Evolutionary conservation across 306 rosid genomes (phyloP).

Genomic region (Acacia confusa): DNA sequence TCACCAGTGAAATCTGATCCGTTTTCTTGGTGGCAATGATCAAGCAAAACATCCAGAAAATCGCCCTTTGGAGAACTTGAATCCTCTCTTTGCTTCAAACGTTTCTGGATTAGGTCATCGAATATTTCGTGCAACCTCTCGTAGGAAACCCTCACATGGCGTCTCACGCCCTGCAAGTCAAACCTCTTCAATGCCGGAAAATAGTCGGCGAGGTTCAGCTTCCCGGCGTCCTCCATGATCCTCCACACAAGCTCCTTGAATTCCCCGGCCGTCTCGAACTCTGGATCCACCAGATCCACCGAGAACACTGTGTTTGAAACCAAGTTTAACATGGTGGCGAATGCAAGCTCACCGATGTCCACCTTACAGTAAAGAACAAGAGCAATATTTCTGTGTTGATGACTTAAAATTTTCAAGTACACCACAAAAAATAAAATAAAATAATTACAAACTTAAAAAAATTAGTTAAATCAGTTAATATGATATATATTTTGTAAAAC

Average conservation of each 20-base stretch:
- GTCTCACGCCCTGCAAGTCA: constrained; percentile 53
- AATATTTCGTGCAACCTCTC: constrained; percentile 52
- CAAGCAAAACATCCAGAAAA: constrained; percentile 58
- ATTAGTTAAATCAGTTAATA: too few relatives aligned
- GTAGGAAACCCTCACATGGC: constrained; percentile 50
- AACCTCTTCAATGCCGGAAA: constrained; percentile 48
- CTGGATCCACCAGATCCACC: constrained; percentile 53
- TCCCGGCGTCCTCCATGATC: constrained; percentile 69
- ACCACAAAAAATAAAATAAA: neutral
- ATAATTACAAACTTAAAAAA: neutral
- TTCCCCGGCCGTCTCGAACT: constrained; percentile 49
- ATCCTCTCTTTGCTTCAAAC: constrained; percentile 29
- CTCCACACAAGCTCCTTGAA: constrained; percentile 62
- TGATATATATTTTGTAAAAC: too few relatives aligned
- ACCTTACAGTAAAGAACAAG: constrained; percentile 12
- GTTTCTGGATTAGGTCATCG: constrained; percentile 39
- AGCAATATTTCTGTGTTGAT: neutral
- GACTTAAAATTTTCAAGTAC: neutral
- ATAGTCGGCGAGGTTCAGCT: constrained; percentile 51
- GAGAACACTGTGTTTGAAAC: constrained; percentile 60
- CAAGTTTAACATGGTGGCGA: constrained; percentile 53
- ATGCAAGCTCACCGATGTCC: constrained; percentile 40
- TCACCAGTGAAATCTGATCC: constrained; percentile 36
- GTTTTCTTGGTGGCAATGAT: constrained; percentile 34
- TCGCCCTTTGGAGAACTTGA: constrained; percentile 26